Conservation (phyloP, 139 green algal species). For the Bryopsis sp. region DNA sequence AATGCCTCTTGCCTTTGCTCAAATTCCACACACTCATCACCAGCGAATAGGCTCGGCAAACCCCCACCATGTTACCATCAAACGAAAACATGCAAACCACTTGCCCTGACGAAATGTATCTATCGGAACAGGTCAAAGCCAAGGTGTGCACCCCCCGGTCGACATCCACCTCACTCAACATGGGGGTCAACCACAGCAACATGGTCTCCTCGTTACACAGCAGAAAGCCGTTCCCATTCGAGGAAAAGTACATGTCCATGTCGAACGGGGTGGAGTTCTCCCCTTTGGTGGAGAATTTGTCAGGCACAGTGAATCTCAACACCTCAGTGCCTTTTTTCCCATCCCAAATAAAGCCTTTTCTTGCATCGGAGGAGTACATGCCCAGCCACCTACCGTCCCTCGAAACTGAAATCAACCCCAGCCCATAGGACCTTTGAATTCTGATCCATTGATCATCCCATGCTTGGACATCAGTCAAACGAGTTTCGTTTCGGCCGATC, state of each 20-base stretch:
- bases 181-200: not conserved
- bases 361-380: not conserved
- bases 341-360: constrained; percentile 12
- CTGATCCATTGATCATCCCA: constrained; percentile 10
- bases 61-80: not conserved
- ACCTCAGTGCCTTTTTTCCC: not conserved
- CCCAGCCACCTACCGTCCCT: not conserved
- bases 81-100: constrained; percentile 8
- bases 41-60: not conserved
- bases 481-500: not conserved
- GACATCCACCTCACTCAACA: not conserved
- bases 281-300: too few species aligned
- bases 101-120: not conserved
- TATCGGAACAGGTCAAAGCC: not conserved
- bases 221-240: not conserved
- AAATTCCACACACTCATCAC: constrained; percentile 15
- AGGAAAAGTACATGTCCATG: constrained; percentile 5
- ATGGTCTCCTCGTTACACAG: not conserved
- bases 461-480: not conserved
- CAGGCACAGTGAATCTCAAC: not conserved
- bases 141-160: not conserved
- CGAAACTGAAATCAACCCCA: not conserved
- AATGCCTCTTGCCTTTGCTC: too few species aligned
- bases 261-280: too few species aligned
- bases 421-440: not conserved